phyloP scores from a whole-genome alignment of 2,329 filamentous ascomycete genomes.

The Colletotrichum lupini region DNA sequence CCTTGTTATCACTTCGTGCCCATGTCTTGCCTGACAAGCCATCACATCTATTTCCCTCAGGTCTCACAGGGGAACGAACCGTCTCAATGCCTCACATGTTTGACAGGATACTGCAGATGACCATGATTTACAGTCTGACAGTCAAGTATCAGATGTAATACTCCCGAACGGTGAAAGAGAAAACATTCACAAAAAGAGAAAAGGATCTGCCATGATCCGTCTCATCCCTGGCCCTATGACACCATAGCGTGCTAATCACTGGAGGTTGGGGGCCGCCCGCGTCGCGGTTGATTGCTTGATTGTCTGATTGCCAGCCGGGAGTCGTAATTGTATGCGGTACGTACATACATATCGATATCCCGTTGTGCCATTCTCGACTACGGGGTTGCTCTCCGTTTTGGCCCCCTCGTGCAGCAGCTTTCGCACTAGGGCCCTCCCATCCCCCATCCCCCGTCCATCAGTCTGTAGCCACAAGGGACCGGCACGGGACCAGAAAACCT shows the following conservation, averaged over 20 bases:
- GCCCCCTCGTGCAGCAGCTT: slow-evolving; percentile 14
- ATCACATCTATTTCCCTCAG: background rate
- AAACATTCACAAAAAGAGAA: slow-evolving; percentile 18
- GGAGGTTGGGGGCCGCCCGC: slow-evolving; percentile 24
- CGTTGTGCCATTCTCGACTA: background rate
- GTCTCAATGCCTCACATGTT: background rate
- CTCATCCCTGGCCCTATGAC: slow-evolving; percentile 32
- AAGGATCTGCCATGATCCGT: slow-evolving; percentile 28
- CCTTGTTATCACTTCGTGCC: background rate
- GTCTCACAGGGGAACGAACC: background rate
- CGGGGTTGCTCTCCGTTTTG: slow-evolving; percentile 22
- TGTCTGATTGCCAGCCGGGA: slow-evolving; percentile 32
- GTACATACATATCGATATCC: background rate
- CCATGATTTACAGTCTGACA: slow-evolving; percentile 10
- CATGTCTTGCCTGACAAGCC: slow-evolving; percentile 3
- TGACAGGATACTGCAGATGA: background rate
- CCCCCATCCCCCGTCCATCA: background rate
- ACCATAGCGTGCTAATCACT: slow-evolving; percentile 10
- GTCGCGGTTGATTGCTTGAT: slow-evolving; percentile 7
- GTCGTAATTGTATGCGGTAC: background rate
- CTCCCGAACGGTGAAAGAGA: background rate
- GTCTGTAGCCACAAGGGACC: background rate
- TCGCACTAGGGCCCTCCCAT: background rate
- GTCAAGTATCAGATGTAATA: slow-evolving; percentile 10
- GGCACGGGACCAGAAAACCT: slow-evolving; percentile 4